Evolutionary conservation across 1,284 basidiomycete species (phyloP).

Genomic region (Boletus subluridellus): DNA sequence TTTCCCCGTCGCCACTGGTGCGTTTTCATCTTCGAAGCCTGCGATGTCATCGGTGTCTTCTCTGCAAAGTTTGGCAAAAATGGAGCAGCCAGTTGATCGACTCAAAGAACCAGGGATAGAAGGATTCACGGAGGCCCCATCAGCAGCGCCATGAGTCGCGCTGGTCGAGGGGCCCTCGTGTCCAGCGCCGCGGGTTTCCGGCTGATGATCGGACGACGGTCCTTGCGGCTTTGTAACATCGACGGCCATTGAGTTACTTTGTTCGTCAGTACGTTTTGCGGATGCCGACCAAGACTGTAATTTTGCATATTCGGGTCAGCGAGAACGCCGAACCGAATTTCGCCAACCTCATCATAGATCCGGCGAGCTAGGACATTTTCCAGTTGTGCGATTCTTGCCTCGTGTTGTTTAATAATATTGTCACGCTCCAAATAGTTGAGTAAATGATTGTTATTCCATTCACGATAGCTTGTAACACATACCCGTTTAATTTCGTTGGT

Average conservation of each 20-base stretch:
- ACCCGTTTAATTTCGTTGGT: constrained; percentile 52
- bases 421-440: constrained; percentile 39
- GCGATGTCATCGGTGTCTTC: constrained; percentile 32
- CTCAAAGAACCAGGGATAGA: constrained; percentile 11
- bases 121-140: constrained; percentile 14
- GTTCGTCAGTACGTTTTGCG: constrained; percentile 16
- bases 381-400: constrained; percentile 40
- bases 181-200: constrained; percentile 20
- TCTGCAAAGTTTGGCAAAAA: constrained; percentile 26
- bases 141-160: constrained; percentile 7
- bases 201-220: constrained; percentile 14
- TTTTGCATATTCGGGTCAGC: constrained; percentile 13
- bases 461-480: constrained; percentile 13
- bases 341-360: constrained; percentile 38
- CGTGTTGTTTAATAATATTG: constrained; percentile 39
- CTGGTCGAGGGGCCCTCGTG: constrained; percentile 10
- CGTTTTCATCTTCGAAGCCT: constrained; percentile 22
- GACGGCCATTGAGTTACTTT: constrained; percentile 12
- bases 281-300: constrained; percentile 11
- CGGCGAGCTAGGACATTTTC: constrained; percentile 42
- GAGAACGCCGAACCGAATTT: constrained; percentile 12
- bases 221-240: constrained; percentile 12
- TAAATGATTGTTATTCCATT: constrained; percentile 3
- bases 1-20: constrained; percentile 24
- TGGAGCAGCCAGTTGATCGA: constrained; percentile 24